Conservation (phyloP, 2,329 filamentous ascomycete genomes). For the Blastomyces emzantsi region DNA sequence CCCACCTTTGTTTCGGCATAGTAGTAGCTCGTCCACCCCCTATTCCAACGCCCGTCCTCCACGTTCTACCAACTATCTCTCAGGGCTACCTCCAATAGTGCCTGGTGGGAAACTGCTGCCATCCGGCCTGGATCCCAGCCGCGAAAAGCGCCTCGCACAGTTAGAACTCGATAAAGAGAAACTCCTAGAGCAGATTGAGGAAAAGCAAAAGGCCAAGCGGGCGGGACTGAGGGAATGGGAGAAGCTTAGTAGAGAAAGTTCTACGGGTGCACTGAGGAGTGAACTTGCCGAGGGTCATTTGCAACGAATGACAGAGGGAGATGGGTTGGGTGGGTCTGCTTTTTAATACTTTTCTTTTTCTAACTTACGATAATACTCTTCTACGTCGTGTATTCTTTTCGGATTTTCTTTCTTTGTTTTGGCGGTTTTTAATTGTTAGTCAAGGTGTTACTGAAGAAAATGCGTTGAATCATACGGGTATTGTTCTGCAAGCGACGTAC, state of each 20-base stretch:
- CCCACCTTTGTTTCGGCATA: slow-evolving; percentile 29
- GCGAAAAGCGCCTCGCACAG: slow-evolving; percentile 38
- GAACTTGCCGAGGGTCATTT: slow-evolving; percentile 42
- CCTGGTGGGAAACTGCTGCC: slow-evolving; percentile 36
- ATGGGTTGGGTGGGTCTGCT: slow-evolving; percentile 33
- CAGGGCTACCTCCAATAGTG: slow-evolving; percentile 31
- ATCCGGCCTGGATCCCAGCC: slow-evolving; percentile 29
- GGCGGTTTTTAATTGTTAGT: background rate
- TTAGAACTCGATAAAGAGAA: slow-evolving; percentile 39
- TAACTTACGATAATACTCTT: background rate
- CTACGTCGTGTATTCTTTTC: slow-evolving; percentile 1
- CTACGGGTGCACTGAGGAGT: slow-evolving; percentile 37
- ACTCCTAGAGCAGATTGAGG: slow-evolving; percentile 36
- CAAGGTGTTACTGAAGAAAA: background rate
- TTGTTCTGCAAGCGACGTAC: background rate
- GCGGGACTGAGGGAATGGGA: slow-evolving; percentile 40
- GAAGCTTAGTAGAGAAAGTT: slow-evolving; percentile 39
- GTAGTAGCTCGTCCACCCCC: slow-evolving; percentile 28
- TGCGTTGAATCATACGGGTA: background rate
- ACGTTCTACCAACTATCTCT: slow-evolving; percentile 33
- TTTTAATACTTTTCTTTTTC: slow-evolving; percentile 24
- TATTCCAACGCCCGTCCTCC: slow-evolving; percentile 30
- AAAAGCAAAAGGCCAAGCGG: slow-evolving; percentile 38
- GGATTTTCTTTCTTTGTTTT: background rate
- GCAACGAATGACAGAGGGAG: slow-evolving; percentile 38